These are phyloP conservation scores for Pseudotsuga menziesii DNA, from an alignment of 75 land plant species.

Conservation along the genomic window DNA sequence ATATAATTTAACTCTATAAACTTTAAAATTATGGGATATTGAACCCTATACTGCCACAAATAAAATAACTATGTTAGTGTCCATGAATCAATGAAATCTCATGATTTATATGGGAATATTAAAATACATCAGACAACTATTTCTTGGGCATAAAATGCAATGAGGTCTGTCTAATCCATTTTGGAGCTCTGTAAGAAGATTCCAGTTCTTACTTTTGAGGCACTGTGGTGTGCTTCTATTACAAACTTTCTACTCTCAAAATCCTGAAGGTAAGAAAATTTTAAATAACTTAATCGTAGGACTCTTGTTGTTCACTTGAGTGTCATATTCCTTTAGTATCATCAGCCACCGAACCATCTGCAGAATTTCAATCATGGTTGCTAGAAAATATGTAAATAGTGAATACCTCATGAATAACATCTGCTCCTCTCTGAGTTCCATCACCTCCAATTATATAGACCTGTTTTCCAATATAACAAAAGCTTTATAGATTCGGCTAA, in stretches of 20 bases:
- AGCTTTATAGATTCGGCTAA: neutral
- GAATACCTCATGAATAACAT: slow-evolving; percentile 32
- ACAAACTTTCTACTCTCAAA: neutral
- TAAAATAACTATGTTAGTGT: slow-evolving; percentile 4
- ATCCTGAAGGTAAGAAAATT: neutral
- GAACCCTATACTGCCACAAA: slow-evolving; percentile 1
- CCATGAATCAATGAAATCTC: slow-evolving; percentile 6
- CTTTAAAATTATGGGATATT: neutral
- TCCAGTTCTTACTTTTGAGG: neutral
- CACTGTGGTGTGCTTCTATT: neutral
- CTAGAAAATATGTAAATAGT: neutral
- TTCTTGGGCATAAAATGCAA: neutral
- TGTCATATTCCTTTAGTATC: neutral
- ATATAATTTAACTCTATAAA: neutral
- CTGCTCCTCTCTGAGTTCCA: slow-evolving; percentile 53
- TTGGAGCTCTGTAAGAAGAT: neutral
- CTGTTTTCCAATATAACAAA: slow-evolving; percentile 11
- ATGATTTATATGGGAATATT: neutral
- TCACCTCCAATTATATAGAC: slow-evolving; percentile 55
- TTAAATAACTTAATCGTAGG: neutral
- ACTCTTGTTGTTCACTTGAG: neutral
- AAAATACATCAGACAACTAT: neutral
- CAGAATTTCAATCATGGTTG: neutral
- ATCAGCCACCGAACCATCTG: neutral
- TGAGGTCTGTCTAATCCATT: neutral